phyloP scores from a whole-genome alignment of 164 flowering plant genomes.

The Magnolia sinica region DNA sequence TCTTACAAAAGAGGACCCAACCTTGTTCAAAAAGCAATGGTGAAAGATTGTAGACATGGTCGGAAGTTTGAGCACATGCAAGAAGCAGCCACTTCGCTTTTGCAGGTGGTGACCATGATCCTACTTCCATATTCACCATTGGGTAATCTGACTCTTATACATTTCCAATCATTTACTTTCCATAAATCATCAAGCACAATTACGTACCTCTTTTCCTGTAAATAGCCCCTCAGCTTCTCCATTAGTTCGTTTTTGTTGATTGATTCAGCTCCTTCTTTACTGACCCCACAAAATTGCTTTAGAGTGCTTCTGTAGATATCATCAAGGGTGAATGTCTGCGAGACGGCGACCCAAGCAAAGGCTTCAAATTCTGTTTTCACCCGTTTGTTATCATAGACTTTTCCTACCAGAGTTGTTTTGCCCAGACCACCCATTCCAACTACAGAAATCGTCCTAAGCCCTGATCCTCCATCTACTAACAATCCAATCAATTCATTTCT shows the following conservation, averaged over 20 bases:
- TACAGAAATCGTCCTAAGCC: slow-evolving; percentile 27
- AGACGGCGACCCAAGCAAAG: slow-evolving; percentile 50
- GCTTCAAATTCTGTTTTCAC: slow-evolving; percentile 23
- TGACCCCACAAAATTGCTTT: neutral
- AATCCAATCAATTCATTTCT: neutral
- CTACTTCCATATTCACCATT: slow-evolving; percentile 31
- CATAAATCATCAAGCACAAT: slow-evolving; percentile 54
- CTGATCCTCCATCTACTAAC: neutral
- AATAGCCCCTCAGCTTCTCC: slow-evolving; percentile 32
- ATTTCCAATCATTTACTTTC: slow-evolving; percentile 38
- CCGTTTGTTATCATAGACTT: slow-evolving; percentile 24
- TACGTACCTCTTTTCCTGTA: slow-evolving; percentile 37
- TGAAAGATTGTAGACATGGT: neutral
- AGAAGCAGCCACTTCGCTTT: slow-evolving; percentile 20
- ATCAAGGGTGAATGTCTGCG: slow-evolving; percentile 21
- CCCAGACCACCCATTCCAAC: slow-evolving; percentile 65
- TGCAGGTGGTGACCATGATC: slow-evolving; percentile 39
- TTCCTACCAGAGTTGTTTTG: slow-evolving; percentile 45
- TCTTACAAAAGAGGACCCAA: slow-evolving; percentile 3
- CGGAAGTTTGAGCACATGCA: neutral
- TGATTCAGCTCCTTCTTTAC: slow-evolving; percentile 33
- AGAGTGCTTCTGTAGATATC: slow-evolving; percentile 11
- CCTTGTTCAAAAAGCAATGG: neutral
- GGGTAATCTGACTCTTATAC: slow-evolving; percentile 33
- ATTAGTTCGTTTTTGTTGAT: slow-evolving; percentile 30